Percentiles rank a stretch among this genome's conserved stretches.
These are phyloP conservation scores for Haberlea rhodopensis DNA, from an alignment of 257 asterid genomes.

Conservation along the genomic window DNA sequence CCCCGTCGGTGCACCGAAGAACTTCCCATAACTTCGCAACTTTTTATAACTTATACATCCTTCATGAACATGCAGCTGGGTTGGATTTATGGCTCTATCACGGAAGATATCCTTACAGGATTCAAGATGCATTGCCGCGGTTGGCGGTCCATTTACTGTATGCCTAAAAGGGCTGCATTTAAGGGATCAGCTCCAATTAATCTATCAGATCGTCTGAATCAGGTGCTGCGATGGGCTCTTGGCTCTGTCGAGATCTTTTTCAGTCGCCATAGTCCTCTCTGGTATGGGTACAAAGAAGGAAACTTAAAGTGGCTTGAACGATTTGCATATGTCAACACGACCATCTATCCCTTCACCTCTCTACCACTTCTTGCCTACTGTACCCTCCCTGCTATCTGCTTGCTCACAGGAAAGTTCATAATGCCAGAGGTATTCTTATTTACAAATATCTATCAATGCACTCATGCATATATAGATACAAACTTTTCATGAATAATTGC, in stretches of 20 bases:
- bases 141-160: conserved; percentile 90
- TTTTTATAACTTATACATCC: conserved; percentile 7
- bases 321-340: conserved; percentile 73
- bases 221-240: conserved; percentile 91
- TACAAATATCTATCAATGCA: not conserved
- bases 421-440: conserved; percentile 71
- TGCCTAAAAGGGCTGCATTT: conserved; percentile 80
- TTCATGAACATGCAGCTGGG: conserved; percentile 63
- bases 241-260: conserved; percentile 93
- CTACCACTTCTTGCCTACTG: conserved; percentile 90
- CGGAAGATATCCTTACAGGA: conserved; percentile 92
- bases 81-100: conserved; percentile 93
- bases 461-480: not conserved
- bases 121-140: conserved; percentile 98
- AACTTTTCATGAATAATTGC: too few species aligned
- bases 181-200: conserved; percentile 94
- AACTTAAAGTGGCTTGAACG: conserved; percentile 91
- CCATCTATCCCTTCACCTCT: conserved; percentile 88
- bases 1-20: too few species aligned
- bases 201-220: conserved; percentile 91
- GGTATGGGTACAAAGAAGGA: conserved; percentile 81
- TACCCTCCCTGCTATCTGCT: conserved; percentile 83
- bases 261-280: conserved; percentile 81
- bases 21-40: conserved; percentile 10
- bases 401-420: conserved; percentile 86